Percentiles rank a stretch among this genome's conserved stretches.
Conservation (phyloP, 176 grass and related monocot genomes). For the Musa beccarii region DNA sequence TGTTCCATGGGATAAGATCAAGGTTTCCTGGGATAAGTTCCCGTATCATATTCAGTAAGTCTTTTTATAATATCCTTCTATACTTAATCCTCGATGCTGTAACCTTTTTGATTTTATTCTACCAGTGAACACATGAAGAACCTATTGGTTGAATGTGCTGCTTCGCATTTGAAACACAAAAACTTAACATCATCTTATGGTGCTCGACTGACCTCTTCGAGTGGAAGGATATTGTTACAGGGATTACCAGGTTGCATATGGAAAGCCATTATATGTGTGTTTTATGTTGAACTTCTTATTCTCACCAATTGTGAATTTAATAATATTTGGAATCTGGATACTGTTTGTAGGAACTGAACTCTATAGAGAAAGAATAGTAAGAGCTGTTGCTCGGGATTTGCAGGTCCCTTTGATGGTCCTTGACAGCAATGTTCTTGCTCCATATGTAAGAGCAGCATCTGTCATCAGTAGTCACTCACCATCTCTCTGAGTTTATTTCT, state of each 20-base stretch:
- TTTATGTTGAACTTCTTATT: neutral
- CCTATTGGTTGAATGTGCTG: conserved; percentile 58
- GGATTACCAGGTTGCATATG: conserved; percentile 61
- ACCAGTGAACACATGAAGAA: conserved; percentile 51
- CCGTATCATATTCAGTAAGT: conserved; percentile 79
- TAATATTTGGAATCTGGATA: conserved; percentile 7
- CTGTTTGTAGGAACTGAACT: conserved; percentile 81
- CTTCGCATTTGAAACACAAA: conserved; percentile 70
- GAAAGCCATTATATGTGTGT: conserved; percentile 5
- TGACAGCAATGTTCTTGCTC: conserved; percentile 76
- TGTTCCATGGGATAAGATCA: conserved; percentile 79
- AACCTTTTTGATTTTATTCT: conserved; percentile 16
- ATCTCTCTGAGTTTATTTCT: neutral
- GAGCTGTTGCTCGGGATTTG: conserved; percentile 77
- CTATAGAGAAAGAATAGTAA: conserved; percentile 82
- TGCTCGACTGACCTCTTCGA: conserved; percentile 54
- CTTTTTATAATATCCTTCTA: neutral
- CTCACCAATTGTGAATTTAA: neutral
- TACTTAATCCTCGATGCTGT: conserved; percentile 32
- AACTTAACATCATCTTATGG: conserved; percentile 51
- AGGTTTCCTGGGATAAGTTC: conserved; percentile 75
- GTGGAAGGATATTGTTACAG: conserved; percentile 69
- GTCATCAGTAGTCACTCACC: conserved; percentile 18
- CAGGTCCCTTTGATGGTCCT: conserved; percentile 62
- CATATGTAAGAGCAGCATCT: conserved; percentile 58